A percentile compares a stretch with the other conserved stretches of the same genome.
phyloP scores from a whole-genome alignment of 1,284 basidiomycete species.

The Puccinia hordei region DNA sequence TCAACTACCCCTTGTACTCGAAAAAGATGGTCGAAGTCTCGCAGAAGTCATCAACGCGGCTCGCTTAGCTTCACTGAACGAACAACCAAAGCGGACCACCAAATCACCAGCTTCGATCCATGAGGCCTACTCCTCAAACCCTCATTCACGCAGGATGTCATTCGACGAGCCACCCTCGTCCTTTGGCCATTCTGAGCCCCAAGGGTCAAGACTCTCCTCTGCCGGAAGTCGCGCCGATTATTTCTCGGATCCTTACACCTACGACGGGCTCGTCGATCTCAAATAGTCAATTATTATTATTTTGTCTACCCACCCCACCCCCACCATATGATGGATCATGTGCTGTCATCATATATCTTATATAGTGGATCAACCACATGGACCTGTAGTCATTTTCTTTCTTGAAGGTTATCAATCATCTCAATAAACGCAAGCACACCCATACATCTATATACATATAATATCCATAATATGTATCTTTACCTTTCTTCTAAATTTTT shows the following conservation, averaged over 20 bases:
- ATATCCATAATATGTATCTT: no score
- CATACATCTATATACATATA: no score
- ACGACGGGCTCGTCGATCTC: conserved; percentile 12
- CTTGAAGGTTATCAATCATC: no score
- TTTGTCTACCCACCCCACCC: no score
- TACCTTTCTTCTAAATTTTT: no score
- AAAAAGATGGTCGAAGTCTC: conserved; percentile 22
- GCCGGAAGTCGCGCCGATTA: not conserved
- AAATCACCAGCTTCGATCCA: conserved; percentile 1
- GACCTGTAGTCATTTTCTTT: no score
- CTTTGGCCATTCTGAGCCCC: not conserved
- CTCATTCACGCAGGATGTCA: conserved; percentile 1
- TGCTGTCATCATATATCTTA: not conserved
- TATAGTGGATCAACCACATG: no score
- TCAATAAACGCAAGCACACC: no score
- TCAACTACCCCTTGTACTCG: not conserved
- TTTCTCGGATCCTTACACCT: not conserved
- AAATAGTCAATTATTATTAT: no score
- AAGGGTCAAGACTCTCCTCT: not conserved
- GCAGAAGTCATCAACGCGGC: conserved; percentile 22
- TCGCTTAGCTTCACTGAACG: not conserved
- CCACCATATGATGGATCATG: not conserved
- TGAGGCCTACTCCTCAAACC: not conserved
- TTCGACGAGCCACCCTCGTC: not conserved
- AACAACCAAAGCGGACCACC: not conserved